Evolutionary conservation across 2,329 filamentous ascomycete genomes (phyloP).

Genomic region (Diaporthe caulivora): DNA sequence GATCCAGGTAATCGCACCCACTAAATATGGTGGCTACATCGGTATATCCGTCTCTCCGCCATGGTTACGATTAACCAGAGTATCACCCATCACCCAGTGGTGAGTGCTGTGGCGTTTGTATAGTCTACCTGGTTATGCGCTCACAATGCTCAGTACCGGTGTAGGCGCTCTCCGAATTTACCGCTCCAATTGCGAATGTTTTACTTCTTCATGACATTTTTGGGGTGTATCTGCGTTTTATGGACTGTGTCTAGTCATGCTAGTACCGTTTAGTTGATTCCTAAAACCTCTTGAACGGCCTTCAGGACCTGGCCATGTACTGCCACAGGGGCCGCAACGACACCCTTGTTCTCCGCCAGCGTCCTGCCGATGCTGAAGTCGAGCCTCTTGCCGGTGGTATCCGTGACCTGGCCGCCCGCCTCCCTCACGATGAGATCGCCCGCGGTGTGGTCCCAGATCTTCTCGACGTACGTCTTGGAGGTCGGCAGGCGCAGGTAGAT

Average conservation of each 20-base stretch:
- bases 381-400: constrained; percentile 85
- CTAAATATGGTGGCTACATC: too few relatives aligned
- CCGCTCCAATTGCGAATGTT: too few relatives aligned
- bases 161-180: too few relatives aligned
- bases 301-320: constrained; percentile 82
- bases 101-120: too few relatives aligned
- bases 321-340: constrained; percentile 85
- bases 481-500: constrained; percentile 93
- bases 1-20: too few relatives aligned
- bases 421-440: constrained; percentile 95
- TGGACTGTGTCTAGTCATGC: constrained; percentile 13
- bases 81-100: too few relatives aligned
- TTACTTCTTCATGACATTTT: neutral
- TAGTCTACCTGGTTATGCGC: too few relatives aligned
- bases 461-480: constrained; percentile 88
- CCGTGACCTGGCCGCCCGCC: constrained; percentile 91
- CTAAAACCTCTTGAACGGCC: constrained; percentile 85
- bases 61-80: too few relatives aligned
- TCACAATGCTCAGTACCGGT: too few relatives aligned
- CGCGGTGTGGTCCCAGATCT: constrained; percentile 99
- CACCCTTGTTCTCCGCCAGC: constrained; percentile 90
- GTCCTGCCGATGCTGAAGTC: constrained; percentile 91
- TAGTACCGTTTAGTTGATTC: constrained; percentile 51
- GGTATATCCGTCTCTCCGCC: too few relatives aligned
- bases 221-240: neutral